Base-by-base conservation (phyloP, 768 basidiomycete species). In the Pleurotus djamor region DNA sequence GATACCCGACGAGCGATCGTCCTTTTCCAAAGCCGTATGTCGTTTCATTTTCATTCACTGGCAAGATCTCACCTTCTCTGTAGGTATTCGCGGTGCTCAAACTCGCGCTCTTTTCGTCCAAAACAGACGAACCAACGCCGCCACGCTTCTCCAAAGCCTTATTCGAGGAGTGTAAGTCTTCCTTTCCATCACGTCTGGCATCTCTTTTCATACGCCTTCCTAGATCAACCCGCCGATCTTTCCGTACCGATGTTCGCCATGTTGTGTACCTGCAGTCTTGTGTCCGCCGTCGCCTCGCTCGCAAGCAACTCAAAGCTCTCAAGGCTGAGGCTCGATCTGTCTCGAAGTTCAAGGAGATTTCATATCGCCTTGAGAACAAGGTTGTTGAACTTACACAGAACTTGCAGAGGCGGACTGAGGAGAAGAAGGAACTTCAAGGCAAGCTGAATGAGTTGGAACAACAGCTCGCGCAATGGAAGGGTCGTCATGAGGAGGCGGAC, bases 271-370 rank as follows among this genome's bases (percentile, higher is more conserved):
- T 98, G 28, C 97, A 99, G 71, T 95, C 93, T 14, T 96, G 95
- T 68, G 76, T 96, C 51, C 91, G 97, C 45, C 91, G 96, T 32
- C 88, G 92, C 47, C 76, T 91, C 51, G 97, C 97, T 17, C 85
- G 88, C 60, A 89, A 87, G 64, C 87, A 98, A 69, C 84, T 99
- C 63, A 91, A 89, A 66, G 78, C 76, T 8, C 84, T 99, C 63
- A 89, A 83, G 68, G 84, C 88, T 6, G 97, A 99, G 73, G 97
- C 97, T 5, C 93, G 95, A 54, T 98, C 97, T 1, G 96, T 96
- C 33, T 91, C 92, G 65, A 97, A 95, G 70, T 98, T 96, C 86
- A 98, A 97, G 77, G 95, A 97, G 75, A 97, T 96, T 64, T 98
- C 96, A 0, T 98, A 98, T 69, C 87, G 86, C 65, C 82, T 99